Percentiles rank a stretch among this genome's conserved stretches.
These are phyloP conservation scores for Backusella circina DNA, from an alignment of 192 early-diverging fungal genomes.

Conservation along the genomic window DNA sequence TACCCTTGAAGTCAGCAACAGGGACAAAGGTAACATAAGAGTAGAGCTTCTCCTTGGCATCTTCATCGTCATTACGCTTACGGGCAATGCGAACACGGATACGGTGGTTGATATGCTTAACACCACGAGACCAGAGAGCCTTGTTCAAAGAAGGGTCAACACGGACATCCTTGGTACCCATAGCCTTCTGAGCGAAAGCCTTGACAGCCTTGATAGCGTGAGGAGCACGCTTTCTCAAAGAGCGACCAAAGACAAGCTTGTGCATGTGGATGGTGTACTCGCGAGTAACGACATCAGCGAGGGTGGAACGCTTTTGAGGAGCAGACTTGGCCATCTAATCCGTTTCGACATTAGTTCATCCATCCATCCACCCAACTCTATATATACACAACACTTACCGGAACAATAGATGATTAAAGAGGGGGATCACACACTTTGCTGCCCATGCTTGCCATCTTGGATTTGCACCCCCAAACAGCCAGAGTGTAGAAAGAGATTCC, in stretches of 20 bases:
- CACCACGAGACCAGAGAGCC: constrained; percentile 88
- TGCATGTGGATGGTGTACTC: constrained; percentile 99
- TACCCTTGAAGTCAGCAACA: constrained; percentile 87
- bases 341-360: background rate
- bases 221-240: constrained; percentile 97
- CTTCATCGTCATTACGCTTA: constrained; percentile 96
- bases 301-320: constrained; percentile 65
- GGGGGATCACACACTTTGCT: background rate
- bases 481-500: background rate
- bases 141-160: constrained; percentile 95
- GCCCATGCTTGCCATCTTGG: background rate
- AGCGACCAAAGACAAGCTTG: constrained; percentile 80
- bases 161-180: constrained; percentile 97
- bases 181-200: constrained; percentile 85
- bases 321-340: constrained; percentile 17
- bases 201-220: constrained; percentile 92
- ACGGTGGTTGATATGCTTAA: constrained; percentile 93
- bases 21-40: constrained; percentile 89
- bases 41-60: constrained; percentile 97
- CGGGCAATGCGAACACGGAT: constrained; percentile 93
- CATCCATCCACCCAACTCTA: background rate
- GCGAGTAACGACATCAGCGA: constrained; percentile 90
- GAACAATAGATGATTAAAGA: background rate
- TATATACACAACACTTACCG: background rate
- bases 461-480: background rate